Evolutionary conservation across 192 early-diverging fungal genomes (phyloP), one percentile per base, ranked within the genome.

Genomic region (Mortierella alpina): DNA sequence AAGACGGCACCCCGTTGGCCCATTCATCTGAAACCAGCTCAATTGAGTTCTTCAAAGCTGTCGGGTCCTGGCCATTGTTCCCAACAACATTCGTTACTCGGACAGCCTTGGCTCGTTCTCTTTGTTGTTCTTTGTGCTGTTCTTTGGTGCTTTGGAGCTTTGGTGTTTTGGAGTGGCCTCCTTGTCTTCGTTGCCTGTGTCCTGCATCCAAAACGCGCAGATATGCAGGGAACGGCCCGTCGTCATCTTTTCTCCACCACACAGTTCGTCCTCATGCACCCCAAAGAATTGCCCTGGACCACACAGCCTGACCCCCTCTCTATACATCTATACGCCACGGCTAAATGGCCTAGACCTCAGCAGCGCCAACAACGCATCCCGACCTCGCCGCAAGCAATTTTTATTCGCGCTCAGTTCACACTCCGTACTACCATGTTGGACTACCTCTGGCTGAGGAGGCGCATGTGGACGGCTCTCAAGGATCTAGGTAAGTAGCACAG

Each of bases 381-480:
- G 42, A 44, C 41, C 39, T 78, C 7, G 31, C 40, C 14, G 5
- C 67, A 17, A 65, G 65, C 31, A 60, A 59, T 22, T 57, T 78
- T 45, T 78, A 78, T 70, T 41, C 56, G 40, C 67, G 68, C 17
- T 42, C 75, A 20, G 56, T 70, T 46, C 68, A 78, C 55, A 78
- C 62, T 7, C 68, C 75, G 20, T 70, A 66, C 31, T 78, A 70
- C 51, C 75, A 70, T 31, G 70, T 78, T 62, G 75, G 61, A 12
- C 44, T 78, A n/a, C 54, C 56, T 9, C 46, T 68, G 9, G 20
- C 61, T 10, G 53, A 72, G 11, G 66, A 31, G 44, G 49, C 61
- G 18, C 68, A 66, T 17, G 40, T 70, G 45, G 58, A 63, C 44
- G 68, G 53, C 7, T 18, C 54, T 42, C 61, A 57, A 45, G 62